A percentile compares a stretch with the other conserved stretches of the same genome.
Conservation (phyloP, 2,329 filamentous ascomycete genomes). For the Arthrobotrys sphaeroides region DNA sequence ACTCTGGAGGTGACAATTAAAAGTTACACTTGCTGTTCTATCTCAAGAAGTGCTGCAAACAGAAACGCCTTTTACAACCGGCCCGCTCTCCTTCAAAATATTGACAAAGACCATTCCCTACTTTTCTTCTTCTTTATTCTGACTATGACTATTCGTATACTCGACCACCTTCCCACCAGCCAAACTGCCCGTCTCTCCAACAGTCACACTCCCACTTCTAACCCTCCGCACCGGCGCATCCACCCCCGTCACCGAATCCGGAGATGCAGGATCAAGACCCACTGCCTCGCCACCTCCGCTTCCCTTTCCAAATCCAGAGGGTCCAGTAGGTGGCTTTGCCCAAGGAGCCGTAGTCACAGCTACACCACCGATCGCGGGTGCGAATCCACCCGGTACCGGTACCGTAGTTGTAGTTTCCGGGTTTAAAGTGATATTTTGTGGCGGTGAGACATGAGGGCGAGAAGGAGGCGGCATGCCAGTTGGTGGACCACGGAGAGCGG, state of each 20-base stretch:
- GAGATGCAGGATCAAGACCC: conserved; percentile 18
- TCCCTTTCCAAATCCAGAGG: conserved; percentile 45
- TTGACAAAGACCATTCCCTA: not conserved
- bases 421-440: conserved; percentile 36
- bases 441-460: conserved; percentile 17
- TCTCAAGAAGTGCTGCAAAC: not conserved
- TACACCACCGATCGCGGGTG: conserved; percentile 48
- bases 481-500: conserved; percentile 36
- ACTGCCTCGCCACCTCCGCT: conserved; percentile 36
- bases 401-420: conserved; percentile 45
- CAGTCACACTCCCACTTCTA: conserved; percentile 46
- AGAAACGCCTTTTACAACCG: conserved; percentile 9
- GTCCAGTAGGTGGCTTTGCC: conserved; percentile 49
- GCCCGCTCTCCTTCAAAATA: too few species aligned
- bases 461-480: conserved; percentile 22
- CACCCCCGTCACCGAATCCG: conserved; percentile 4
- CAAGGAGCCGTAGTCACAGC: conserved; percentile 51
- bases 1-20: not conserved
- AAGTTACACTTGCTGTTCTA: not conserved
- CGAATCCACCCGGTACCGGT: conserved; percentile 39
- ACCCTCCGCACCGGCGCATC: conserved; percentile 36
- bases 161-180: conserved; percentile 50
- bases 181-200: conserved; percentile 44
- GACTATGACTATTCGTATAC: conserved; percentile 44
- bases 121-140: conserved; percentile 16